These are phyloP conservation scores for Tarenaya hassleriana DNA, from an alignment of 345 rosid genomes.

Conservation along the genomic window DNA sequence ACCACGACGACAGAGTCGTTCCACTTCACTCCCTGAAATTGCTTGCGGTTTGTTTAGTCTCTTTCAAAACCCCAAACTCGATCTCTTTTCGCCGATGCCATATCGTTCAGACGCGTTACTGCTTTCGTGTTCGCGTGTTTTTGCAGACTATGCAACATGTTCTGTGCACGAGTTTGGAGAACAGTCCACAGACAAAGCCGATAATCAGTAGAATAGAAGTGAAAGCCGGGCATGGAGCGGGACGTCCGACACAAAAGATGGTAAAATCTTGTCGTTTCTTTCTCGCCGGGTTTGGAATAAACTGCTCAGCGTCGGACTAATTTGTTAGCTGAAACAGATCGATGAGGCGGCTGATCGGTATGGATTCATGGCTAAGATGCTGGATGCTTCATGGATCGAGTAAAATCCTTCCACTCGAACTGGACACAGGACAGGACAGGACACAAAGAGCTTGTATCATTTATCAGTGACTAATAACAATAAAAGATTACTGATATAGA, in stretches of 20 bases:
- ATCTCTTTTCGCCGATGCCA: too few relatives aligned
- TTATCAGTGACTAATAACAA: too few relatives aligned
- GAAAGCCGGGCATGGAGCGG: constrained; percentile 94
- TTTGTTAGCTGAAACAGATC: constrained; percentile 42
- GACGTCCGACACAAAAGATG: constrained; percentile 79
- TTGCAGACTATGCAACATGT: constrained; percentile 81
- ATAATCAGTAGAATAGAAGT: constrained; percentile 78
- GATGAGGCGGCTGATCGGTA: constrained; percentile 82
- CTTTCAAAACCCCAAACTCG: too few relatives aligned
- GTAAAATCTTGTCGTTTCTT: constrained; percentile 28
- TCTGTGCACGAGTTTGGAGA: constrained; percentile 59
- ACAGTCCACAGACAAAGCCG: constrained; percentile 81
- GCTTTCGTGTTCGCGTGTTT: neutral
- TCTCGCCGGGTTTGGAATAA: neutral
- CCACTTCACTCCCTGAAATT: constrained; percentile 80
- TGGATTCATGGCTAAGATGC: constrained; percentile 76
- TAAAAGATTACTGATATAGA: too few relatives aligned
- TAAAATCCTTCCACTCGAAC: too few relatives aligned
- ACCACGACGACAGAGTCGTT: constrained; percentile 91
- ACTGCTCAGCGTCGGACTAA: neutral
- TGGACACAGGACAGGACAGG: too few relatives aligned
- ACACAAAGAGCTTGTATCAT: constrained; percentile 14
- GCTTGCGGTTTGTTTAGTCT: constrained; percentile 87
- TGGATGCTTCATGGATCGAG: constrained; percentile 63
- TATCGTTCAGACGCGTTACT: neutral